These are phyloP conservation scores for Hirsutella minnesotensis DNA, from an alignment of 2,329 filamentous ascomycete genomes.

Conservation along the genomic window DNA sequence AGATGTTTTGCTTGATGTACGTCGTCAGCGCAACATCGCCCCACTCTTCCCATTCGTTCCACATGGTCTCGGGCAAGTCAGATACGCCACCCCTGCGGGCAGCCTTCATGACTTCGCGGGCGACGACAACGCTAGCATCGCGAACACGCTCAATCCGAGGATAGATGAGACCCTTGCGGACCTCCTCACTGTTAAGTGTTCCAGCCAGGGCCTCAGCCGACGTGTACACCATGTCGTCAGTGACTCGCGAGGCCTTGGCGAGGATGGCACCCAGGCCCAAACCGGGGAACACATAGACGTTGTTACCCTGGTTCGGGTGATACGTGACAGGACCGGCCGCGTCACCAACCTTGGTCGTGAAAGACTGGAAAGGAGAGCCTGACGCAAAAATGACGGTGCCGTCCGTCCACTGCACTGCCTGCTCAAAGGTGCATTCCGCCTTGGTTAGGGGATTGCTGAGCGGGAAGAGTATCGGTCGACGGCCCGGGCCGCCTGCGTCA, in stretches of 20 bases:
- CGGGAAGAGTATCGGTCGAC: slow-evolving; percentile 85
- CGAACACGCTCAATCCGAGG: slow-evolving; percentile 83
- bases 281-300: slow-evolving; percentile 90
- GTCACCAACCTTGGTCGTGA: slow-evolving; percentile 48
- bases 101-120: slow-evolving; percentile 85
- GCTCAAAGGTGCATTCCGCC: slow-evolving; percentile 95
- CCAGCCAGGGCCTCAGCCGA: slow-evolving; percentile 72
- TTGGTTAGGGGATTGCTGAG: slow-evolving; percentile 93
- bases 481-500: slow-evolving; percentile 53
- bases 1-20: slow-evolving; percentile 49
- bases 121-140: slow-evolving; percentile 76
- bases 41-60: slow-evolving; percentile 64
- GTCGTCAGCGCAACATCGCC: slow-evolving; percentile 49
- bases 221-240: slow-evolving; percentile 94
- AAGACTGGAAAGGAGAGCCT: slow-evolving; percentile 77
- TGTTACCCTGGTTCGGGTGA: slow-evolving; percentile 75
- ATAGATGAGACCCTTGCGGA: slow-evolving; percentile 77
- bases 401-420: slow-evolving; percentile 82
- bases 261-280: slow-evolving; percentile 90
- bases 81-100: slow-evolving; percentile 75
- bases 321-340: slow-evolving; percentile 50
- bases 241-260: slow-evolving; percentile 74
- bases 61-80: slow-evolving; percentile 52
- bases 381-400: slow-evolving; percentile 89
- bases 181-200: slow-evolving; percentile 69